Evolutionary conservation across 805 yeast genomes (phyloP).

Genomic region (Nakazawaea wyomingensis): DNA sequence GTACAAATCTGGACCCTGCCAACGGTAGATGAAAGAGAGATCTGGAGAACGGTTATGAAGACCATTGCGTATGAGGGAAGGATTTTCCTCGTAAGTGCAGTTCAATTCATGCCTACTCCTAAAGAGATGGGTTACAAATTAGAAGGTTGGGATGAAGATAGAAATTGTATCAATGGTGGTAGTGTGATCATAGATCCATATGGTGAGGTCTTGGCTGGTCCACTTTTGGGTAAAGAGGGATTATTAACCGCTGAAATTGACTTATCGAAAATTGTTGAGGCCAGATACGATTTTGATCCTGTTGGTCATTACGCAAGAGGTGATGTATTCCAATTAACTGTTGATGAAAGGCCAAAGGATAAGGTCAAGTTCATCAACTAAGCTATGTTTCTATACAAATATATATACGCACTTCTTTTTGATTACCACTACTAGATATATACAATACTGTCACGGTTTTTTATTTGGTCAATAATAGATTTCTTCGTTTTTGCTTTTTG

Average conservation of each 20-base stretch:
- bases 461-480: too few species aligned
- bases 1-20: conserved; percentile 38
- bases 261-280: conserved; percentile 29
- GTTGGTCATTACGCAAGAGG: conserved; percentile 40
- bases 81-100: conserved; percentile 34
- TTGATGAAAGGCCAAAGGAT: conserved; percentile 29
- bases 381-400: background rate
- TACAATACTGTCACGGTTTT: too few species aligned
- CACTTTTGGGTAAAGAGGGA: conserved; percentile 36
- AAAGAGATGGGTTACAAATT: conserved; percentile 20
- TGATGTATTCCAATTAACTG: conserved; percentile 37
- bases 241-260: conserved; percentile 36
- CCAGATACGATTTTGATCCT: conserved; percentile 37
- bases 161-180: conserved; percentile 35
- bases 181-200: conserved; percentile 34
- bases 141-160: conserved; percentile 26
- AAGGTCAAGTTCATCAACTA: conserved; percentile 6
- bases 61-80: conserved; percentile 39
- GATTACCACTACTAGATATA: background rate
- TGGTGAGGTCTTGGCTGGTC: conserved; percentile 40
- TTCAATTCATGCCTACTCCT: conserved; percentile 30
- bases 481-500: too few species aligned
- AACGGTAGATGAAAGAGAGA: conserved; percentile 39
- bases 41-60: conserved; percentile 37
- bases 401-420: background rate